Evolutionary conservation across 352 stramenopile genomes (phyloP), one percentile per base, ranked within the genome.

Genomic region (Pythium aristosporum): DNA sequence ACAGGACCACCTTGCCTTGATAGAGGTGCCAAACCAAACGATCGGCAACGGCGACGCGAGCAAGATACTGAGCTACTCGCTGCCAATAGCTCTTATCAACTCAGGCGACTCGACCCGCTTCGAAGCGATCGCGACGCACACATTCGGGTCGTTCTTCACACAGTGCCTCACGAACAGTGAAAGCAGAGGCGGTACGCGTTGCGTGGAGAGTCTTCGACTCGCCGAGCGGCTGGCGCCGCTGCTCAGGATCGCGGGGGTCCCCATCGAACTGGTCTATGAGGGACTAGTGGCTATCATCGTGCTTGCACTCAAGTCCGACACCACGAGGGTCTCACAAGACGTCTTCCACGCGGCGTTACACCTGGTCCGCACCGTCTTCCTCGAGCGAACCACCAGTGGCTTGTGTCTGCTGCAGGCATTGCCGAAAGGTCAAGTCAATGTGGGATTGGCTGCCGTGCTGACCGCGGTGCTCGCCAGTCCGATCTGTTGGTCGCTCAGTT

Each of bases 101-200:
- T 15, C n/a, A 15, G 23, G 39, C 9, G 25, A 61, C 34, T n/a
- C 48, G 12, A 42, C 62, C 21, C 70, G 50, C 47, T 64, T 28
- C 41, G 62, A 63, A 61, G 46, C 54, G 62, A 77, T 74, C 64
- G 65, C 69, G 18, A 49, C 34, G 54, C 75, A 84, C 49, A 88
- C 78, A 3, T 89, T 89, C 57, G 80, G 80, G 21, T 60, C 44
- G 10, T 76, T 83, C 57, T 85, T 87, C 21, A 73, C 75, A 0
- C 72, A 85, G 46, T 87, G 78, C 44, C 16, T 69, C 6, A 16
- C 85, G 18, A 56, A 55, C 5, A 9, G 41, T 8, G 48, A 30
- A 9, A 43, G 23, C 36, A 25, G 42, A 5, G n/a, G 7, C 10
- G 11, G 39, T 20, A 2, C 25, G 21, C 10, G 30, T 21, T 46